These are phyloP conservation scores for Coffea canephora DNA, from an alignment of 257 asterid genomes.

Conservation along the genomic window DNA sequence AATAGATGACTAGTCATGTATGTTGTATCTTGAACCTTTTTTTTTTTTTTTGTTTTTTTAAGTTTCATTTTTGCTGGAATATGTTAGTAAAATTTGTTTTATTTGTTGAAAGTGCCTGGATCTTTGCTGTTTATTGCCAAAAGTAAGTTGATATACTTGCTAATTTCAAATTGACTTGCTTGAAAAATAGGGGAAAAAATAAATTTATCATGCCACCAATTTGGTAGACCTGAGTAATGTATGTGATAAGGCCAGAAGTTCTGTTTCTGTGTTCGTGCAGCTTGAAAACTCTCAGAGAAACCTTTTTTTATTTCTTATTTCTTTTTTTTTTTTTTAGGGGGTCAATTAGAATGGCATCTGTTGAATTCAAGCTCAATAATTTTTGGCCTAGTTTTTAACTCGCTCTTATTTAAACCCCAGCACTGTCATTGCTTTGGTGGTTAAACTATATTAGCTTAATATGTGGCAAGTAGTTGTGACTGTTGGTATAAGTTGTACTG, in stretches of 20 bases:
- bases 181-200: no score
- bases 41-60: no score
- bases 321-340: no score
- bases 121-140: background rate
- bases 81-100: no score
- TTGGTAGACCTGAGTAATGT: background rate
- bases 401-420: background rate
- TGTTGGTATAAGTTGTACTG: background rate
- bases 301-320: no score
- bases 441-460: background rate
- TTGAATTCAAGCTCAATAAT: background rate
- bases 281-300: no score
- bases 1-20: no score
- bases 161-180: no score
- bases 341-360: background rate
- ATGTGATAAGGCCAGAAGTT: background rate
- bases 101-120: background rate
- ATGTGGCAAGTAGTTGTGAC: background rate
- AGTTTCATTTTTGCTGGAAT: background rate
- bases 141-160: background rate
- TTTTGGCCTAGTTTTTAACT: background rate
- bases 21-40: background rate
- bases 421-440: background rate
- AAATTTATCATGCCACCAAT: background rate
- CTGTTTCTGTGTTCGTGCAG: no score